Base-by-base conservation (phyloP, 257 asterid species). In the Henckelia pumila region DNA sequence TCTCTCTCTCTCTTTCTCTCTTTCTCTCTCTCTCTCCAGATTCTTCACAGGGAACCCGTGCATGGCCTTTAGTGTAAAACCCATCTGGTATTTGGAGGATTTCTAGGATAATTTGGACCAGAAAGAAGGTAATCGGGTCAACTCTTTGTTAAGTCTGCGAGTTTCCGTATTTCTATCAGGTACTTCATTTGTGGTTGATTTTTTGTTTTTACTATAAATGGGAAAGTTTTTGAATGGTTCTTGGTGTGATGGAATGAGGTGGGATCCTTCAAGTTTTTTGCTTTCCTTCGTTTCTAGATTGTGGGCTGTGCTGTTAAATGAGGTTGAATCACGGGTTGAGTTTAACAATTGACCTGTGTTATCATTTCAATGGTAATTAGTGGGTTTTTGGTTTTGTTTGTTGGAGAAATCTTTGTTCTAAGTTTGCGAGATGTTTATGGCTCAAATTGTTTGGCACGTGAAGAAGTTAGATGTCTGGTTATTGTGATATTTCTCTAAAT, bases 11-110 rank as follows among this genome's bases (percentile, higher is more conserved):
- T 25, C 28, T 25, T 4, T 25, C 28, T 25, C 28, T 26, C 29
- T 26, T 5, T 26, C 29, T 26, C 37, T 33, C 28, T 24, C 28
- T 21, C 25, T 2, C 24, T 5, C 28, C 61, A 8, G n/a, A 16
- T 14, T 58, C 73, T 59, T 26, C 65, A 32, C 56, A 57, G 24
- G 61, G 22, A 23, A 28, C 71, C 66, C 69, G 73, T 68, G 68
- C 73, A 35, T 56, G 33, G 47, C 58, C 60, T 47, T 9, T 59
- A 52, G 29, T 66, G 56, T 21, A 21, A 28, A 62, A 58, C 20
- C 62, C 61, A 8, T 64, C 33, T 61, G 24, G 58, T 25, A 1
- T 61, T 60, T 60, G 44, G 20, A 59, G 56, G 26, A 14, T 13
- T 33, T 29, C 24, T 5, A 24, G 37, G 33, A 16, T 22, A 22